A percentile compares a stretch with the other conserved stretches of the same genome.
These are phyloP conservation scores for Penicillium arizonense DNA, from an alignment of 495 filamentous ascomycete species.

Conservation along the genomic window DNA sequence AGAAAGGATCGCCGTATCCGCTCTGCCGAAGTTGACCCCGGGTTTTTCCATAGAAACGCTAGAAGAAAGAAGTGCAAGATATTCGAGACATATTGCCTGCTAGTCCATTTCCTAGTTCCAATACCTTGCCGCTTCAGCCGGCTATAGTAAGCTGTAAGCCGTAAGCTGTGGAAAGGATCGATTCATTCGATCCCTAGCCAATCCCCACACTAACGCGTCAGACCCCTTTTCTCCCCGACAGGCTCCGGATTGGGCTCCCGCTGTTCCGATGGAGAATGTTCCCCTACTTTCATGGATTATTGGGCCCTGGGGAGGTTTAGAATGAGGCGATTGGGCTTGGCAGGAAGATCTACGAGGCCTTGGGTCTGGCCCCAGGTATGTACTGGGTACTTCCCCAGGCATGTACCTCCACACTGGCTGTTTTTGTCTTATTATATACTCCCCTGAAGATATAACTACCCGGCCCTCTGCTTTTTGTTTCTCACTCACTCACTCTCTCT, in stretches of 20 bases:
- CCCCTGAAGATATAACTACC: too few relatives aligned
- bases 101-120: not conserved
- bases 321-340: slow-evolving; percentile 25
- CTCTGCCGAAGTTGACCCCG: slow-evolving; percentile 7
- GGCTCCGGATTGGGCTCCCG: slow-evolving; percentile 8
- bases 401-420: slow-evolving; percentile 9
- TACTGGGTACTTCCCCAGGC: slow-evolving; percentile 6
- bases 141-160: too few relatives aligned
- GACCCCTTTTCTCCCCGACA: slow-evolving; percentile 6
- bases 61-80: not conserved
- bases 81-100: not conserved
- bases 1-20: slow-evolving; percentile 9
- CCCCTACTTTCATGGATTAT: slow-evolving; percentile 6
- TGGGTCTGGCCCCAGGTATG: slow-evolving; percentile 3
- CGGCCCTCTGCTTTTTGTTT: too few relatives aligned
- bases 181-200: slow-evolving; percentile 8
- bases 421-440: not conserved
- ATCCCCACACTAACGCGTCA: slow-evolving; percentile 18
- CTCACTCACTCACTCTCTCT: too few relatives aligned
- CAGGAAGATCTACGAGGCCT: slow-evolving; percentile 6
- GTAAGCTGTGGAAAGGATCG: not conserved
- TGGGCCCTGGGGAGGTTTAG: slow-evolving; percentile 12
- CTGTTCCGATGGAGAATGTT: slow-evolving; percentile 9
- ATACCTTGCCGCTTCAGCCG: slow-evolving; percentile 5
- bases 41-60: slow-evolving; percentile 1